phyloP scores from a whole-genome alignment of 139 green algal species.

The Pseudopediastrum boryanum region DNA sequence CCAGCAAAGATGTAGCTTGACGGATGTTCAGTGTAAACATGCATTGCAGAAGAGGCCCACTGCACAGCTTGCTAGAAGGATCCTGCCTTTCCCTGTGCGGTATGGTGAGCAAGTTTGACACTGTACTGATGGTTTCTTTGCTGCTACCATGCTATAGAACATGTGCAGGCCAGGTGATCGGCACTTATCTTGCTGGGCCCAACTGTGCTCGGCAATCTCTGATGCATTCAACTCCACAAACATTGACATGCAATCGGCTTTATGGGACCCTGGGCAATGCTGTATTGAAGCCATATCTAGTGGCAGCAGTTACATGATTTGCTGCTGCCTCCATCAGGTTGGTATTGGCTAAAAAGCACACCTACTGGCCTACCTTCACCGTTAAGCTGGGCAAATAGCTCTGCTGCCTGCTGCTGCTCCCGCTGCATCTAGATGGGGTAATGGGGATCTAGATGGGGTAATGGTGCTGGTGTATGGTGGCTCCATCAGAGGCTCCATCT shows the following conservation, averaged over 20 bases:
- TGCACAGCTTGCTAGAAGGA: not conserved
- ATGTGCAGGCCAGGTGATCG: not conserved
- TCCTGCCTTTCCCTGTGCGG: not conserved
- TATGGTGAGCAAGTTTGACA: not conserved
- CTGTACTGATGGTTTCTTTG: not conserved
- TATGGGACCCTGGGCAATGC: too few relatives aligned
- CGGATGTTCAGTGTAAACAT: not conserved
- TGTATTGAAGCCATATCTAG: too few relatives aligned
- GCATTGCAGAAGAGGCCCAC: not conserved
- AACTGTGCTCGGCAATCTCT: not conserved
- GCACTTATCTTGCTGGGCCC: not conserved
- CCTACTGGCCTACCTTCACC: too few relatives aligned
- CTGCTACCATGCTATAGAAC: not conserved
- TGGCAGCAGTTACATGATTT: too few relatives aligned
- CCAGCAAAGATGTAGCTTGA: not conserved
- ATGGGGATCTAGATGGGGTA: conserved; percentile 9
- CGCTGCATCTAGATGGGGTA: not conserved
- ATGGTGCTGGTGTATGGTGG: not conserved
- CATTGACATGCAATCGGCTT: too few relatives aligned
- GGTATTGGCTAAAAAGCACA: too few relatives aligned
- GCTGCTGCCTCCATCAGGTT: too few relatives aligned
- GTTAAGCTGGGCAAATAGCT: too few relatives aligned
- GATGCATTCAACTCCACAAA: not conserved
- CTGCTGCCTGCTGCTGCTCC: not conserved
- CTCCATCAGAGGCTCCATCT: too few relatives aligned